Percentiles rank a stretch among this genome's conserved stretches.
These are phyloP conservation scores for Irpex rosettiformis DNA, from an alignment of 1,284 basidiomycete genomes.

Conservation along the genomic window DNA sequence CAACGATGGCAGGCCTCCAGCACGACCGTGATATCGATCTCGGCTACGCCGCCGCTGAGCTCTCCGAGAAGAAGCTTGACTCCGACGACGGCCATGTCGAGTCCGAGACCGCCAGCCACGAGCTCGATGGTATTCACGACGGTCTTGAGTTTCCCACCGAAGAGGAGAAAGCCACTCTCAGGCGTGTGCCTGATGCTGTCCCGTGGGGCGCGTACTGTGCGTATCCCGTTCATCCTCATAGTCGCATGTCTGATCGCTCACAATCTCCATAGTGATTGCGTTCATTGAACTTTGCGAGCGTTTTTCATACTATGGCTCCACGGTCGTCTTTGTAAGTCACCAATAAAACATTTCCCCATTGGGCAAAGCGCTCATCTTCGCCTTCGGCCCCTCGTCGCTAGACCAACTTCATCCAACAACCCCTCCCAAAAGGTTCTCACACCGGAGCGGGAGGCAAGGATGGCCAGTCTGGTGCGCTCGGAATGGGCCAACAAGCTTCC, in stretches of 20 bases:
- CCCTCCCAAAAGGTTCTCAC: conserved; percentile 59
- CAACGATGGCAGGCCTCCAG: conserved; percentile 28
- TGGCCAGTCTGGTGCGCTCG: conserved; percentile 71
- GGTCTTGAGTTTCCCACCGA: conserved; percentile 67
- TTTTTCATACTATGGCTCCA: conserved; percentile 69
- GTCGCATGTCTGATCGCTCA: not conserved
- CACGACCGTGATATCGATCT: conserved; percentile 27
- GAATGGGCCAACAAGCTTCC: conserved; percentile 59
- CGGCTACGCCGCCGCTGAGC: conserved; percentile 18
- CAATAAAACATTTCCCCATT: conserved; percentile 15
- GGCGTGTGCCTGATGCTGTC: conserved; percentile 58
- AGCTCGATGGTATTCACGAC: conserved; percentile 46
- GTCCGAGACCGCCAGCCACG: conserved; percentile 17
- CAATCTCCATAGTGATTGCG: conserved; percentile 52
- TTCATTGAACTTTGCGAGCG: conserved; percentile 71
- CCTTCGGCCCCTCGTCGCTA: conserved; percentile 29
- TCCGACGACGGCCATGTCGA: conserved; percentile 17
- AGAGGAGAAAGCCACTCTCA: conserved; percentile 59
- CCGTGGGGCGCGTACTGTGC: conserved; percentile 67
- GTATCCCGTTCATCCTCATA: conserved; percentile 22
- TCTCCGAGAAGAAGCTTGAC: conserved; percentile 26
- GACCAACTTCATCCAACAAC: conserved; percentile 74
- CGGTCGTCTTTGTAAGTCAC: conserved; percentile 59
- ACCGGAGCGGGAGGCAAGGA: conserved; percentile 59
- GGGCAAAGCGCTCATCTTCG: not conserved